phyloP scores from a whole-genome alignment of 164 flowering plant species.

The Protea cynaroides region DNA sequence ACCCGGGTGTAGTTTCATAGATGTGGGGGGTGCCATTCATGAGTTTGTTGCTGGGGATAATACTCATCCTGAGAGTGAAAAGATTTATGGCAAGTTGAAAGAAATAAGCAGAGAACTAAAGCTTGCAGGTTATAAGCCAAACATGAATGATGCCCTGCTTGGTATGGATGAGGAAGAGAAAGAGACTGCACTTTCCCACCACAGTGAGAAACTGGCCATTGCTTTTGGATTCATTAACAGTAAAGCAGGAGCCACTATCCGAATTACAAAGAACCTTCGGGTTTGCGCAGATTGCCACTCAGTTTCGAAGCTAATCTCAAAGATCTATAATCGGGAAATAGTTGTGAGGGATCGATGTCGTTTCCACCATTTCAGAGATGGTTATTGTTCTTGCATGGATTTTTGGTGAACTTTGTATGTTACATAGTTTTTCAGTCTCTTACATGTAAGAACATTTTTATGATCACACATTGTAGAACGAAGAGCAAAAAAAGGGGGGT shows the following conservation, averaged over 20 bases:
- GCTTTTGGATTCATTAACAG: slow-evolving; percentile 22
- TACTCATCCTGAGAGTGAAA: slow-evolving; percentile 11
- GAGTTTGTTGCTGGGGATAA: slow-evolving; percentile 24
- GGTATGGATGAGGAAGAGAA: slow-evolving; percentile 28
- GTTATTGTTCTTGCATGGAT: slow-evolving; percentile 21
- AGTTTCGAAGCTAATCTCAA: slow-evolving; percentile 16
- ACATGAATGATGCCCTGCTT: slow-evolving; percentile 12
- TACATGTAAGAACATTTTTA: too few relatives aligned
- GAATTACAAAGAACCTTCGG: slow-evolving; percentile 27
- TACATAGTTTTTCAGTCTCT: too few relatives aligned
- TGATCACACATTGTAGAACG: too few relatives aligned
- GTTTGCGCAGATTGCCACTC: slow-evolving; percentile 25
- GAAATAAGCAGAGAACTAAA: slow-evolving; percentile 13
- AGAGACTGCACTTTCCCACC: slow-evolving; percentile 20
- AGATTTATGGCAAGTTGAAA: slow-evolving; percentile 14
- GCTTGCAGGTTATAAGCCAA: slow-evolving; percentile 17
- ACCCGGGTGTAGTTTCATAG: slow-evolving; percentile 24
- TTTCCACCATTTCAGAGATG: slow-evolving; percentile 22
- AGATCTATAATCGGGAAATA: slow-evolving; percentile 16
- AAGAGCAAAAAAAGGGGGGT: too few relatives aligned
- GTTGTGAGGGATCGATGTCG: slow-evolving; percentile 20
- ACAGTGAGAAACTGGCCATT: slow-evolving; percentile 27
- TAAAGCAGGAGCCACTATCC: slow-evolving; percentile 16
- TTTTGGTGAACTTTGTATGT: slow-evolving; percentile 17
- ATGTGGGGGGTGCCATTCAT: slow-evolving; percentile 13